Evolutionary conservation across 441 rosid species (phyloP).

Genomic region (Gossypium schwendimanii): DNA sequence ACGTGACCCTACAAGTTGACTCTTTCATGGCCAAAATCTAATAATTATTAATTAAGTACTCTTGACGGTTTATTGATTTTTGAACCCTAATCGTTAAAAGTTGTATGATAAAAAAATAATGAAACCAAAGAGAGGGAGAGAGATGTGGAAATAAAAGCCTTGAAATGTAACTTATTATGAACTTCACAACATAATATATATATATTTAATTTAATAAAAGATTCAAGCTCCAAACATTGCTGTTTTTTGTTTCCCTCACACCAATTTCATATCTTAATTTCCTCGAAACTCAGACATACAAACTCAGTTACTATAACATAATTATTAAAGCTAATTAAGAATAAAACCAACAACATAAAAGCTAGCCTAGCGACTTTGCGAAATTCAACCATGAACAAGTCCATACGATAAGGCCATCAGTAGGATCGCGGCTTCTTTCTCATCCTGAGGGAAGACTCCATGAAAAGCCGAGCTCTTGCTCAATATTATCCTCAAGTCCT

Average conservation of each 20-base stretch:
- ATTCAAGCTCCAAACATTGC: neutral
- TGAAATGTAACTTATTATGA: neutral
- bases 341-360: neutral
- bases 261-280: neutral
- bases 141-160: neutral
- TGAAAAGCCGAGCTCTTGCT: slow-evolving; percentile 64
- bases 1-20: neutral
- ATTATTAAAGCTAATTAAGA: slow-evolving; percentile 1
- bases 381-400: slow-evolving; percentile 52
- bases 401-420: slow-evolving; percentile 90
- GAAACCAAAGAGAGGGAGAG: neutral
- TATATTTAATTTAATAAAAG: neutral
- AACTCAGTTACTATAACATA: slow-evolving; percentile 4
- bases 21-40: neutral
- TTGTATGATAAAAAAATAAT: neutral
- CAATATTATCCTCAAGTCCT: slow-evolving; percentile 57
- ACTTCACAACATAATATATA: neutral
- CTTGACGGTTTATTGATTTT: neutral
- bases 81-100: neutral
- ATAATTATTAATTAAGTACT: too few relatives aligned
- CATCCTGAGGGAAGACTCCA: slow-evolving; percentile 83
- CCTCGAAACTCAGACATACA: neutral
- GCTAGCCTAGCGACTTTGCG: neutral
- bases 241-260: slow-evolving; percentile 1
- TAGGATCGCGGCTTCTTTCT: slow-evolving; percentile 86